Base-by-base conservation (phyloP, 345 rosid genomes). In the Corchorus capsularis region DNA sequence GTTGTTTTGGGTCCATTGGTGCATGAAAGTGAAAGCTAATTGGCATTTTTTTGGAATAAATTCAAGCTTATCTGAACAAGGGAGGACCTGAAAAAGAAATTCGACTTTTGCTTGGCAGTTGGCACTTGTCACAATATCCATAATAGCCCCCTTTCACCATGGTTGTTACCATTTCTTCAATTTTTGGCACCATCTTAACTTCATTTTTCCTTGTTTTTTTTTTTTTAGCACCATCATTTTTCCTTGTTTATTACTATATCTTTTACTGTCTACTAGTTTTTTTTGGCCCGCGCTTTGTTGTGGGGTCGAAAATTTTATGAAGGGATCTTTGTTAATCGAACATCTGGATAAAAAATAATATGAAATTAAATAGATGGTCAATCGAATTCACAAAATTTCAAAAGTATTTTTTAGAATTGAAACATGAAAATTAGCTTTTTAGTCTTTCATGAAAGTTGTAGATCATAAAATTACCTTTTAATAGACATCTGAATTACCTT, bases 41-140 rank as follows among this genome's bases (percentile, higher is more conserved):
- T 45, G 57, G 11, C 73, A 39, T 71, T 69, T 27, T 62, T 63
- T 5, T 14, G 71, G 43, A 54, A 19, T 9, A 57, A 64, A 72
- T 65, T 82, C 70, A 78, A 80, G 79, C 73, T 80, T 78, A 75
- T 80, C 80, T 46, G 60, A 71, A 54, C 63, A 41, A 64, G 50
- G 34, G 55, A 34, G 35, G 50, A 68, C 13, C 60, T 45, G 11
- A 27, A 60, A 27, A 65, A 7, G 54, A 74, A 55, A 19, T 60
- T 56, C 60, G 4, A 19, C 4, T 50, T 54, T 50, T 47, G 43
- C 1, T 39, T 39, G 43, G 43, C 43, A 3, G 43, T 39, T 39
- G 27, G 27, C 27, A 27, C 47, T 60, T 35, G 52, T 63, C 70
- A 61, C 55, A 76, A 41, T 62, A 78, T 68, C 62, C 45, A 15